Evolutionary conservation across 768 basidiomycete genomes (phyloP).

Genomic region (Lactarius indigo): DNA sequence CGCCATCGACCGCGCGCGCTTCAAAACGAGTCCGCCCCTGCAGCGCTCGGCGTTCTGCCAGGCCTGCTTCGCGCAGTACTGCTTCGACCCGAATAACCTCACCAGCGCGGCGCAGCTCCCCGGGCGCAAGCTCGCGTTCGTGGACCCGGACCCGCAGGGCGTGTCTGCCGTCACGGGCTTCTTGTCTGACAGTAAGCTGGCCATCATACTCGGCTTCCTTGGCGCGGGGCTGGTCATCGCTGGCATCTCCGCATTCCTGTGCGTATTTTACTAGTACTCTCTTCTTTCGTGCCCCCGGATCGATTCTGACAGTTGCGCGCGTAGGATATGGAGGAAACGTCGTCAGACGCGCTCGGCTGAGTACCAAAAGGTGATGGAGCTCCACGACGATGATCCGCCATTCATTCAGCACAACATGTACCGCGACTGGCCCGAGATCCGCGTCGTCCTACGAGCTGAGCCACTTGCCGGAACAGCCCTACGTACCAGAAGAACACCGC

Average conservation of each 20-base stretch:
- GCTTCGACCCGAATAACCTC: slow-evolving; percentile 30
- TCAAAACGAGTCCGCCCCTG: slow-evolving; percentile 16
- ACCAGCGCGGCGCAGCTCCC: slow-evolving; percentile 30
- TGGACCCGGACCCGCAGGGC: slow-evolving; percentile 54
- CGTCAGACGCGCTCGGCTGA: slow-evolving; percentile 3
- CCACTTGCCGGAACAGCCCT: not conserved
- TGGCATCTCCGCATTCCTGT: slow-evolving; percentile 36
- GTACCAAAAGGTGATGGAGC: slow-evolving; percentile 7
- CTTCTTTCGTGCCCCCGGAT: not conserved
- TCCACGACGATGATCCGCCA: slow-evolving; percentile 7
- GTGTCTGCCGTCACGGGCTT: slow-evolving; percentile 42
- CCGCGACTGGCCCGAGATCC: not conserved
- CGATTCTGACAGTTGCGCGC: not conserved
- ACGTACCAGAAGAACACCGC: not conserved
- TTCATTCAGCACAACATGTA: not conserved
- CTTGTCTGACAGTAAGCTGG: slow-evolving; percentile 42
- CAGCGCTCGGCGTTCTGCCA: slow-evolving; percentile 29
- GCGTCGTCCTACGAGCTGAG: not conserved
- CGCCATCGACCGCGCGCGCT: slow-evolving; percentile 42
- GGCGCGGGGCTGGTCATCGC: slow-evolving; percentile 42
- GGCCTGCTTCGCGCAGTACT: slow-evolving; percentile 32
- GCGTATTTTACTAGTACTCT: slow-evolving; percentile 18
- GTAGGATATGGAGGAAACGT: slow-evolving; percentile 22
- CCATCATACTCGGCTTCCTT: slow-evolving; percentile 46
- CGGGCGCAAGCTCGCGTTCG: slow-evolving; percentile 42